Evolutionary conservation across 139 green algal species (phyloP), one percentile per base, ranked within the genome.

Genomic region (Chloropicon primus): DNA sequence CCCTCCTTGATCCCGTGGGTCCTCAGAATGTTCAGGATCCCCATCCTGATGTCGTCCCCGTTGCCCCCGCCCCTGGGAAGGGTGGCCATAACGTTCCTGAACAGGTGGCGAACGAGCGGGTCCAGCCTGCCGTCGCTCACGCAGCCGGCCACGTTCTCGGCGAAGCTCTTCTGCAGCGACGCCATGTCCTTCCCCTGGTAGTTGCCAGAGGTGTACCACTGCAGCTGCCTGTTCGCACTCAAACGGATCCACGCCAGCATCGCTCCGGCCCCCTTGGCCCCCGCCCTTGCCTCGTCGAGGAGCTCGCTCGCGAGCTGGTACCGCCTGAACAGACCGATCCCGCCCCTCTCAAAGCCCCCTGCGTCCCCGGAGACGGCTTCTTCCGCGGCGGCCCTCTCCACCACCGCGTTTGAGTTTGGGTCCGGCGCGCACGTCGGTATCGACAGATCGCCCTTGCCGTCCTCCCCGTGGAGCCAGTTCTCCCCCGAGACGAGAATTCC

Each of bases 1-100:
- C 83, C 84, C 53, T 84, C 82, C 75, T 80, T 83, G 85, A 98
- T 98, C 74, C 93, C 92, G 80, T 96, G 82, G 26, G 87, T 82
- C 21, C 93, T 84, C 91, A 98, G 94, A 85, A 98, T 93, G 83
- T 98, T 84, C 1, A 98, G 85, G 80, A 97, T 97, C 77, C 90
- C 92, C 84, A 94, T 90, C 25, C 90, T 85, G 78, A 97, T 96
- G 79, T 94, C 89, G 75, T 97, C 93, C 0, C 90, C 90, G 78
- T 96, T 91, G 26, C 92, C 93, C 26, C 93, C 93, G 27, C 93
- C 93, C 23, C 93, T 84, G 2, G 90, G 88, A 71, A 98, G 86
- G 0, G 83, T 87, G 5, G 81, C 88, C 74, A 96, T 78, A 2
- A 83, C 71, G 74, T 92, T 79, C 54, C 93, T 86, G 27, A 89